phyloP scores from a whole-genome alignment of 2,329 filamentous ascomycete species.

The Ustilaginoidea virens region DNA sequence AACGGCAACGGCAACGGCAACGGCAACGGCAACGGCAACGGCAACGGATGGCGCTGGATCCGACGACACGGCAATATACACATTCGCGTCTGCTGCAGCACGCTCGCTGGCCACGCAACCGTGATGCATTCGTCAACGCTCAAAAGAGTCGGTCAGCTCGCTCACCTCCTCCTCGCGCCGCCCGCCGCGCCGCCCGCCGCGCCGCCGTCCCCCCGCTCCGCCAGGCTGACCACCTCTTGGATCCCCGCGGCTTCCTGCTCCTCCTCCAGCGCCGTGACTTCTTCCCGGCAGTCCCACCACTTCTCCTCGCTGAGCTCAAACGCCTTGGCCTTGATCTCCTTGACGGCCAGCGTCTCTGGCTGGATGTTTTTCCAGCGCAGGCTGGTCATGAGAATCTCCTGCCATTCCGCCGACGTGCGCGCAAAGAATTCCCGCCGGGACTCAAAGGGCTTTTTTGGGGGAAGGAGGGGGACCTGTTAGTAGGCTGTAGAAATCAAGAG shows the following conservation, averaged over 20 bases:
- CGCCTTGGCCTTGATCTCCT: conserved; percentile 83
- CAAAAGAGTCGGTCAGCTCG: no score
- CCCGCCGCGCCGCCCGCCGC: conserved; percentile 14
- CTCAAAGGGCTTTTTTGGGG: conserved; percentile 59
- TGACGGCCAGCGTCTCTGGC: conserved; percentile 56
- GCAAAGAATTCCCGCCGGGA: conserved; percentile 82
- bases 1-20: no score
- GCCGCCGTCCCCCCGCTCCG: conserved; percentile 49
- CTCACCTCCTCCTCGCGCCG: conserved; percentile 18
- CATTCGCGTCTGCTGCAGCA: no score
- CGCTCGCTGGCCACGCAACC: no score
- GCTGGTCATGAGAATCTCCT: conserved; percentile 66
- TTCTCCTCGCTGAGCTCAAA: conserved; percentile 89
- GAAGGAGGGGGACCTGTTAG: no score
- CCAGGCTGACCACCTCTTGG: conserved; percentile 80
- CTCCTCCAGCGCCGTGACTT: conserved; percentile 81
- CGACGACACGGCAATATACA: no score
- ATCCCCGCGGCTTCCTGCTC: conserved; percentile 94
- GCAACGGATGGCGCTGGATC: no score
- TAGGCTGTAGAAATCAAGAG: not conserved
- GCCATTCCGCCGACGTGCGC: conserved; percentile 79
- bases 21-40: no score
- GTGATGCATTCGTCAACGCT: no score
- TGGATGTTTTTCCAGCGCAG: conserved; percentile 53
- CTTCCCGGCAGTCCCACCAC: conserved; percentile 97